Percentiles rank a stretch among this genome's conserved stretches.
These are phyloP conservation scores for Phytophthora fragariae DNA, from an alignment of 352 stramenopile genomes.

Conservation along the genomic window DNA sequence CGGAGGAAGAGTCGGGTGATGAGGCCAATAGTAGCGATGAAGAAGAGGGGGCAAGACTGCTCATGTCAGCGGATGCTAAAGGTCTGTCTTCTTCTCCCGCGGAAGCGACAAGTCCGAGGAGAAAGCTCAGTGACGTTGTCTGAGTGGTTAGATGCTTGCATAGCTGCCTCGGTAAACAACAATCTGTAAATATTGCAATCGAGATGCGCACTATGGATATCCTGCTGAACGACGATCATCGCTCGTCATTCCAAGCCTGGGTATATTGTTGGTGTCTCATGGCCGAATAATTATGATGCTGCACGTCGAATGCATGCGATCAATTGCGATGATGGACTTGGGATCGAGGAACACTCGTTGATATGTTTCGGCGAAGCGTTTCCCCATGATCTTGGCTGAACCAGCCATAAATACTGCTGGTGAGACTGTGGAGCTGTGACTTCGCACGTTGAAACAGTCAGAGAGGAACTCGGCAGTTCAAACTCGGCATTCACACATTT, in stretches of 20 bases:
- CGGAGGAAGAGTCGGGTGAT: conserved; percentile 22
- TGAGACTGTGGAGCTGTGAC: not conserved
- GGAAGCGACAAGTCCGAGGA: not conserved
- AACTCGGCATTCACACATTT: not conserved
- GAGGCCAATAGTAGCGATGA: conserved; percentile 26
- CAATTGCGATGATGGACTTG: not conserved
- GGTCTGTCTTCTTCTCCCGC: not conserved
- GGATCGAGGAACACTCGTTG: not conserved
- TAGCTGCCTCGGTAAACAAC: not conserved
- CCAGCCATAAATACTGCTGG: not conserved
- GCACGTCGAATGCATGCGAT: not conserved
- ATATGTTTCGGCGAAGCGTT: not conserved
- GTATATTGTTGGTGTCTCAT: too few species aligned
- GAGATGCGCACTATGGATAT: too few species aligned
- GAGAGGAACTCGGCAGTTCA: not conserved
- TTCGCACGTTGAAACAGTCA: not conserved
- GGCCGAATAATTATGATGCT: too few species aligned
- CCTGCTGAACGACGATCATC: not conserved
- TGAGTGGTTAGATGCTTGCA: conserved; percentile 3
- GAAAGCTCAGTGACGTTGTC: conserved; percentile 15
- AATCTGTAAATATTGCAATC: not conserved
- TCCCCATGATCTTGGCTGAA: not conserved
- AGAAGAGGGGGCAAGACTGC: conserved; percentile 25
- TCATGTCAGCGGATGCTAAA: conserved; percentile 13
- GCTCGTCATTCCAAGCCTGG: too few species aligned